phyloP scores from a whole-genome alignment of 2,329 filamentous ascomycete genomes.

The Sphaerulina vaccinii region DNA sequence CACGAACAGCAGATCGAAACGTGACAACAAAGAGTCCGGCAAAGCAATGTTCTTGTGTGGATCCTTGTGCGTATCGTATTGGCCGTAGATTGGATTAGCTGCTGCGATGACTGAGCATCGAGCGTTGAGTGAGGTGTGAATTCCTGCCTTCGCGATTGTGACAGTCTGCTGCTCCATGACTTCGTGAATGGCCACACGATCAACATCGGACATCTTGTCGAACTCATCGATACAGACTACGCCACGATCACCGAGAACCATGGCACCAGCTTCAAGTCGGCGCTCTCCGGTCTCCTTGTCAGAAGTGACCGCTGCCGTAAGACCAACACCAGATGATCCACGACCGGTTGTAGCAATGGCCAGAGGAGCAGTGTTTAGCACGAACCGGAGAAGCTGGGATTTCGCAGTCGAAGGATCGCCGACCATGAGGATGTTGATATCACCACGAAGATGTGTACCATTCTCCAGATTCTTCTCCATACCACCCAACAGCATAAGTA shows the following conservation, averaged over 20 bases:
- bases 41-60: conserved; percentile 98
- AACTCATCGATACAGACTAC: conserved; percentile 99
- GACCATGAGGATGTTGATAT: conserved; percentile 99
- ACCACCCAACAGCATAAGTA: conserved; percentile 90
- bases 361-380: conserved; percentile 92
- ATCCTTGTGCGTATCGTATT: conserved; percentile 98
- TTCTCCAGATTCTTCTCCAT: conserved; percentile 99
- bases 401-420: conserved; percentile 98
- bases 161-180: conserved; percentile 99
- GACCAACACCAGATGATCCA: conserved; percentile 90
- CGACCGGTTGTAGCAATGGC: conserved; percentile 97
- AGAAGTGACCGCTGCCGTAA: conserved; percentile 91
- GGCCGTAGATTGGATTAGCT: conserved; percentile 95
- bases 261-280: conserved; percentile 91
- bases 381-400: conserved; percentile 94
- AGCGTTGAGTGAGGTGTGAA: conserved; percentile 95
- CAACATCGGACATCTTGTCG: conserved; percentile 99
- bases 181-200: conserved; percentile 98
- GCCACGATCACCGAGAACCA: conserved; percentile 95
- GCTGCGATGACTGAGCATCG: conserved; percentile 95
- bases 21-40: conserved; percentile 91
- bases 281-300: conserved; percentile 98
- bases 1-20: conserved; percentile 97
- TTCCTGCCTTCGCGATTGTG: conserved; percentile 97
- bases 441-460: conserved; percentile 93